phyloP scores from a whole-genome alignment of 148 eudicot species.

The Spergularia marina region DNA sequence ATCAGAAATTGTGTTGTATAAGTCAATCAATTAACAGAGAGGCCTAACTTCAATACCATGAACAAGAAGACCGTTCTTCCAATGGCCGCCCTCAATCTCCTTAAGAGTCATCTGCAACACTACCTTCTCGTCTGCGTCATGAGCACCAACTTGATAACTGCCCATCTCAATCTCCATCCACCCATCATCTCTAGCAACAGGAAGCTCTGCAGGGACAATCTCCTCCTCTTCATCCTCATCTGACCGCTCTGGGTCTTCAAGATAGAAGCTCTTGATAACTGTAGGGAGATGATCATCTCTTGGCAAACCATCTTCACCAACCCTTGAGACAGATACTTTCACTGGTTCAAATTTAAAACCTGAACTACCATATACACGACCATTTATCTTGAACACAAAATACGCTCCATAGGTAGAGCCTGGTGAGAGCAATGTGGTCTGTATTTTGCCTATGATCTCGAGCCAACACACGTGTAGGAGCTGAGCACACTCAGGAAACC shows the following conservation, averaged over 20 bases:
- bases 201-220: background rate
- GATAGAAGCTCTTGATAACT: background rate
- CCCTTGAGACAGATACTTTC: background rate
- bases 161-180: constrained; percentile 21
- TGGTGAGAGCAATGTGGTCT: constrained; percentile 26
- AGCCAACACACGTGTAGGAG: constrained; percentile 38
- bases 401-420: constrained; percentile 32
- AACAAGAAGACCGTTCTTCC: background rate
- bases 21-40: too few relatives aligned
- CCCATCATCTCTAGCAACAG: background rate
- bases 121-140: background rate
- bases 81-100: background rate
- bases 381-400: constrained; percentile 32
- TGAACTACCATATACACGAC: background rate
- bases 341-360: constrained; percentile 17
- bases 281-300: background rate
- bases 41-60: too few relatives aligned
- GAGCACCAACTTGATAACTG: constrained; percentile 1
- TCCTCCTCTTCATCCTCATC: background rate
- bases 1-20: too few relatives aligned
- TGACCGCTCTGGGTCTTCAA: background rate
- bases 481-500: constrained; percentile 40
- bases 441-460: constrained; percentile 34
- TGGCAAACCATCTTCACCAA: constrained; percentile 3
- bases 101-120: background rate